phyloP scores from a whole-genome alignment of 2,329 filamentous ascomycete species.

The Triangularia setosa region DNA sequence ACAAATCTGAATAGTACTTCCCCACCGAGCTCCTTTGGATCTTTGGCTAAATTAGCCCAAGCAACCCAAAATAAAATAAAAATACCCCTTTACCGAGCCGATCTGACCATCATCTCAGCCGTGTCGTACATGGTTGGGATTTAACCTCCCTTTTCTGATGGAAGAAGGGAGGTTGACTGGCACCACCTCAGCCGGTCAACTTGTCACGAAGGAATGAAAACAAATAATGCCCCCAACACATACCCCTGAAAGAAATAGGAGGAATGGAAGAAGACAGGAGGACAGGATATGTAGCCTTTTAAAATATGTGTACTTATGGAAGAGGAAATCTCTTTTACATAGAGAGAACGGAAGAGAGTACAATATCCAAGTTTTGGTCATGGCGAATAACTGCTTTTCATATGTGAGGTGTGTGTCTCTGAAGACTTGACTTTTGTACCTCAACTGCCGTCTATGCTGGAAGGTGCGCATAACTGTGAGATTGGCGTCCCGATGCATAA shows the following conservation, averaged over 20 bases:
- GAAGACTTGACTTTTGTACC: too few relatives aligned
- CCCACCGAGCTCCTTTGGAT: constrained; percentile 53
- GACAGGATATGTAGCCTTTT: background rate
- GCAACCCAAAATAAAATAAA: background rate
- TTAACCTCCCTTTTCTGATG: constrained; percentile 2
- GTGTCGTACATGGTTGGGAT: background rate
- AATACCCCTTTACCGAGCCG: background rate
- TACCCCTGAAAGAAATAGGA: background rate
- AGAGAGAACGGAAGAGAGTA: background rate
- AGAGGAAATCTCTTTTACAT: background rate
- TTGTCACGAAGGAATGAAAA: constrained; percentile 19
- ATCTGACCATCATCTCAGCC: background rate
- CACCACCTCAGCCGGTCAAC: background rate
- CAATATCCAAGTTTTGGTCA: background rate
- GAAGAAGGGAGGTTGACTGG: constrained; percentile 7
- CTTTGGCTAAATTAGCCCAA: constrained; percentile 44
- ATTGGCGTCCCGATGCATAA: too few relatives aligned
- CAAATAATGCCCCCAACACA: background rate
- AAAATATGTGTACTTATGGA: background rate
- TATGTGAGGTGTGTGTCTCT: too few relatives aligned
- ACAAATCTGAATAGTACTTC: constrained; percentile 45
- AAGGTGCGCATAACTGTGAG: too few relatives aligned
- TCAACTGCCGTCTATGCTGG: too few relatives aligned
- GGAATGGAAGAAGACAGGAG: background rate
- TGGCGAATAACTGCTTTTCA: background rate